Evolutionary conservation across 257 asterid genomes (phyloP).

Genomic region (Leonotis leonurus): DNA sequence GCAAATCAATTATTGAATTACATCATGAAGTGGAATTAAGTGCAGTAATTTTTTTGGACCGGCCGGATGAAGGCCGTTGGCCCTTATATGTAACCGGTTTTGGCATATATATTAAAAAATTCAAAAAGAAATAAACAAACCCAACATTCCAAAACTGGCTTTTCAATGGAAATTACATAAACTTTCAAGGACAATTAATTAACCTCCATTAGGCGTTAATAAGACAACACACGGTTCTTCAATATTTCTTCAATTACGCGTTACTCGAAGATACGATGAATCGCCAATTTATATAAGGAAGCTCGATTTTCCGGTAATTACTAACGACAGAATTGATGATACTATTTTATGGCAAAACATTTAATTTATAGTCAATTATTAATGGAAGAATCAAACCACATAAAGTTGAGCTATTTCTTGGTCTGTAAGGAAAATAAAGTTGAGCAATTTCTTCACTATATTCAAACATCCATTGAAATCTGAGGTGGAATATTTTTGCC

Average conservation of each 20-base stretch:
- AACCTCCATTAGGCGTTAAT: neutral
- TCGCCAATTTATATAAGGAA: neutral
- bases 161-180: conserved; percentile 21
- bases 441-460: neutral
- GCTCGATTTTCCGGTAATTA: no score
- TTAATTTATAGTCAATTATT: no score
- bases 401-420: neutral
- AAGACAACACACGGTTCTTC: conserved; percentile 25
- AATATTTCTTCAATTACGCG: neutral
- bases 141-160: conserved; percentile 32
- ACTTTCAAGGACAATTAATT: neutral
- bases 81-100: neutral
- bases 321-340: no score
- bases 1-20: no score
- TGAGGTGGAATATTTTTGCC: conserved; percentile 3
- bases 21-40: no score
- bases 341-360: no score
- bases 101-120: neutral
- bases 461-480: neutral
- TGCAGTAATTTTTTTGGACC: neutral
- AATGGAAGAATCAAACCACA: no score
- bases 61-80: neutral
- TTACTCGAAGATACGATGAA: neutral
- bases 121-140: conserved; percentile 11
- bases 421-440: no score